Evolutionary conservation across 1,284 basidiomycete species (phyloP), one percentile per base, ranked within the genome.

Genomic region (Rhizopogon parksii): DNA sequence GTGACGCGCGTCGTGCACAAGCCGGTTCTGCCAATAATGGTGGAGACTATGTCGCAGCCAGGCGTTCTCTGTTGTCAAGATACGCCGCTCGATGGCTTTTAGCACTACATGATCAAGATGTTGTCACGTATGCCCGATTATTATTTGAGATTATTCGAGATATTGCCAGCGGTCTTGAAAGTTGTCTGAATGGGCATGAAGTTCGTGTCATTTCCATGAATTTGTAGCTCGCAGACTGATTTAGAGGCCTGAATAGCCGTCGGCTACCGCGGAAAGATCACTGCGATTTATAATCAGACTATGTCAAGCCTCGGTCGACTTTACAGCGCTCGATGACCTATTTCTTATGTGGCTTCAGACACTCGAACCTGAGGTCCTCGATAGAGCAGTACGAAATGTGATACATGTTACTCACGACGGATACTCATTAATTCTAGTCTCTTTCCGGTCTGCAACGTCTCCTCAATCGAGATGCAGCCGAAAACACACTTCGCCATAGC

Each of bases 21-120:
- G 66, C 68, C 3, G 71, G 60, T 61, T 76, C 78, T 34, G 71
- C 71, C 19, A 80, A 74, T 58, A 86, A 80, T 63, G 86, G 77
- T 2, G 78, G 76, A 32, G 81, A 82, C 57, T 91, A 86, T 60
- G 71, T 86, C 42, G 73, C 77, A 9, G 73, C 74, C 25, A 68
- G 83, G 47, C 72, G 77, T 36, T 65, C 68, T 5, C 63, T 86
- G 32, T 62, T 80, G 17, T 59, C 60, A 12, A 73, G 69, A 51
- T 86, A 87, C 57, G 82, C 73, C 12, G 64, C 70, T 11, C 74
- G 75, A 14, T 90, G 87, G 87, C 68, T 88, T 36, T 65, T 74
- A 32, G 80, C 80, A 14, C 63, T 88, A 35, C 83, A 88, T 61
- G 72, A 80, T 49, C 77, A 77, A 49, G 78, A 84, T 56, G 56